Evolutionary conservation across 1,284 basidiomycete species (phyloP), one percentile per base, ranked within the genome.

Genomic region (Leccinum huronense): DNA sequence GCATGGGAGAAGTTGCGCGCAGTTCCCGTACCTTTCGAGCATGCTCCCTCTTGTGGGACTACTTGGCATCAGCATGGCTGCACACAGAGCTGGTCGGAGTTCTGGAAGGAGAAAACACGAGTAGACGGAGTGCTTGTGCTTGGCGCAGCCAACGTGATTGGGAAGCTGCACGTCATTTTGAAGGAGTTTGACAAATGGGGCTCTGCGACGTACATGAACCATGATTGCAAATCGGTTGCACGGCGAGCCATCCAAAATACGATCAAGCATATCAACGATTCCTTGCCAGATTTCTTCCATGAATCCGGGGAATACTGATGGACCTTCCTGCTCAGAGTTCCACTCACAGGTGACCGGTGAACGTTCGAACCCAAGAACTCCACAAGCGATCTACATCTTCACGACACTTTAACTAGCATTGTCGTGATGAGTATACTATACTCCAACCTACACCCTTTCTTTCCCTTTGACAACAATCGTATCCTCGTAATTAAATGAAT

Each of bases 31-130:
- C 69, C 73, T 23, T 87, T 90, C 66, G 84, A 86, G 40, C 88
- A 90, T 68, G 80, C 85, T 3, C 70, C 82, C 3, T 77, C 83
- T 5, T 90, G 88, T 69, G 82, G 82, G 34, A 81, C 85, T 23
- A 86, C 83, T 13, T 90, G 87, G 88, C 85, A 88, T 67, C 86
- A 87, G 69, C 83, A 86, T 65, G 82, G 84, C 23, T 90, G 88
- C 68, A 82, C 80, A 23, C 85, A 87, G 72, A 84, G 81, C 59
- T 89, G 86, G 86, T 70, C 81, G 16, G 86, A 87, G 60, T 88
- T 88, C 68, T 89, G 86, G 86, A 86, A 85, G 71, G 87, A 88
- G 63, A 86, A 85, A 72, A 81, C 85, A n/a, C 80, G 80, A 68
- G 79, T 82, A 54, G 88, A 89, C 48, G 72, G 78, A 3, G 82